Conservation (phyloP, 179 eudicot species). For the Sideroxylon spinosum region DNA sequence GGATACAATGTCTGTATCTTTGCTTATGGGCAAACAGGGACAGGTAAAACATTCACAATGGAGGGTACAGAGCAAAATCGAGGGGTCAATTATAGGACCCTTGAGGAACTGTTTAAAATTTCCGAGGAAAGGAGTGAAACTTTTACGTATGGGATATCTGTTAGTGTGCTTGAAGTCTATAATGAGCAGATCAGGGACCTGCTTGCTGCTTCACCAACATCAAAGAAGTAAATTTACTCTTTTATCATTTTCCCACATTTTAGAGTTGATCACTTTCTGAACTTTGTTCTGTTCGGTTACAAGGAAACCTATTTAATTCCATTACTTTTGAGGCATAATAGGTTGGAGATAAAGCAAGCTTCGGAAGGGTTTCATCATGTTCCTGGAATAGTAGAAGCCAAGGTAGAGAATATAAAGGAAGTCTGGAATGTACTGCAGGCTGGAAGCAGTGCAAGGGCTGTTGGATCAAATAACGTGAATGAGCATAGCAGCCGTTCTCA, state of each 20-base stretch:
- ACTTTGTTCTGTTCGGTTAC: background rate
- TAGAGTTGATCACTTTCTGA: background rate
- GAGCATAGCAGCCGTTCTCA: constrained; percentile 99
- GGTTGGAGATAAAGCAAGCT: constrained; percentile 90
- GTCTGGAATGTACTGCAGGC: constrained; percentile 81
- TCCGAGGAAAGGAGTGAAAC: constrained; percentile 67
- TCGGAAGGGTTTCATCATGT: constrained; percentile 80
- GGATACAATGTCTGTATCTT: constrained; percentile 94
- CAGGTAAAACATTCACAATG: constrained; percentile 97
- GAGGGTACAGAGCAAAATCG: constrained; percentile 80
- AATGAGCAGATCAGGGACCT: constrained; percentile 94
- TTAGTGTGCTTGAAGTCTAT: constrained; percentile 94
- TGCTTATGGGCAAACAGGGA: constrained; percentile 98
- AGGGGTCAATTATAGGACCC: constrained; percentile 90
- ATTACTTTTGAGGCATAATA: constrained; percentile 22
- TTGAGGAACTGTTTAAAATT: constrained; percentile 72
- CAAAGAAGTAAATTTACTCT: constrained; percentile 55
- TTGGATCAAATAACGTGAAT: constrained; percentile 91
- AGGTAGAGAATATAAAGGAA: constrained; percentile 64
- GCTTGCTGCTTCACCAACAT: constrained; percentile 51
- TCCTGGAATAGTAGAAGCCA: constrained; percentile 90
- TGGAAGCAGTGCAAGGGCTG: constrained; percentile 90
- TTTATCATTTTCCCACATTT: background rate
- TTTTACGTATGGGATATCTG: constrained; percentile 63
- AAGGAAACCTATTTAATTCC: background rate